These are phyloP conservation scores for Naganishia cerealis DNA, from an alignment of 1,284 basidiomycete species.

Conservation along the genomic window DNA sequence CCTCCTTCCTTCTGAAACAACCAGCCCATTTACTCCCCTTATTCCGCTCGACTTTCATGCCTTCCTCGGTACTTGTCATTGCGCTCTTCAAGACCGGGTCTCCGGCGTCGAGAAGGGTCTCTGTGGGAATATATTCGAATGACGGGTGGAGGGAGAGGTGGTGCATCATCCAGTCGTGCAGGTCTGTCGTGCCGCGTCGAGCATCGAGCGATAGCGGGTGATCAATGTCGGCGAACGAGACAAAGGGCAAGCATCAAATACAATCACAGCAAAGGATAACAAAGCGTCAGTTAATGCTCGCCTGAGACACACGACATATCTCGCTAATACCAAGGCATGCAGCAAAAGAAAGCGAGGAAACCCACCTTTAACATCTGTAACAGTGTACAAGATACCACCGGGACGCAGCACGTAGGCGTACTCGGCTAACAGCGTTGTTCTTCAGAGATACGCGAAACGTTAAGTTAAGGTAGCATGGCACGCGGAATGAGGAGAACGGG, in stretches of 20 bases:
- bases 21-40: slow-evolving; percentile 72
- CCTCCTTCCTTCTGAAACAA: slow-evolving; percentile 47
- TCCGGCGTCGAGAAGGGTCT: slow-evolving; percentile 61
- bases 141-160: slow-evolving; percentile 84
- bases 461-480: neutral
- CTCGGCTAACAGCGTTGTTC: slow-evolving; percentile 79
- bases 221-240: neutral
- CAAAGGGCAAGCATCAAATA: neutral
- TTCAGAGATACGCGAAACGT: slow-evolving; percentile 25
- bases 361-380: slow-evolving; percentile 80
- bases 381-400: slow-evolving; percentile 93
- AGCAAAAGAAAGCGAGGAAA: slow-evolving; percentile 2
- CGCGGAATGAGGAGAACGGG: slow-evolving; percentile 2
- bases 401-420: slow-evolving; percentile 91
- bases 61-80: slow-evolving; percentile 86
- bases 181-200: slow-evolving; percentile 57
- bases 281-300: neutral
- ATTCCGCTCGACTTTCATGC: slow-evolving; percentile 93
- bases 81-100: slow-evolving; percentile 74
- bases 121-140: slow-evolving; percentile 76
- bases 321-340: neutral
- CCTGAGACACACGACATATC: neutral
- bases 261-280: neutral
- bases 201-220: neutral
- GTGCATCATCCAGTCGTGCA: slow-evolving; percentile 92